These are phyloP conservation scores for Lepidium didymum DNA, from an alignment of 345 rosid genomes.

Conservation along the genomic window DNA sequence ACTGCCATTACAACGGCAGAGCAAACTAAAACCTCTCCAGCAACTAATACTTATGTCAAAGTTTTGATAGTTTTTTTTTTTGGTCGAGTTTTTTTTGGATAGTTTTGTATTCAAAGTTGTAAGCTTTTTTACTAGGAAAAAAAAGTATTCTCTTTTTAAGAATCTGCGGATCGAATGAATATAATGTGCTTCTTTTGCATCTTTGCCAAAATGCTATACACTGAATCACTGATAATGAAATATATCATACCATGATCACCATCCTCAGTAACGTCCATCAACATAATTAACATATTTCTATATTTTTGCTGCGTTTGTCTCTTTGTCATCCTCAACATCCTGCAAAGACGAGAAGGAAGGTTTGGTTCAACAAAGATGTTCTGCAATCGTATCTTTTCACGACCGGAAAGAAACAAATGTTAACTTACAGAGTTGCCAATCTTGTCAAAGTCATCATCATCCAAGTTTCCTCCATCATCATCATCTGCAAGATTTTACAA, in stretches of 20 bases:
- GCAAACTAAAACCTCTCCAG: neutral
- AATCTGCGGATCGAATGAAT: slow-evolving; percentile 16
- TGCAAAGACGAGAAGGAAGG: slow-evolving; percentile 18
- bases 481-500: slow-evolving; percentile 44
- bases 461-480: slow-evolving; percentile 50
- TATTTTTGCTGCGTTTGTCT: slow-evolving; percentile 6
- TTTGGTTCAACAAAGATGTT: neutral
- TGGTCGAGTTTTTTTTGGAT: neutral
- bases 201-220: slow-evolving; percentile 23
- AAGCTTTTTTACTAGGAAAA: neutral
- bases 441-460: slow-evolving; percentile 92
- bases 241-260: neutral
- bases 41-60: neutral
- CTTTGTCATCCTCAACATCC: slow-evolving; percentile 66
- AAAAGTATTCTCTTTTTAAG: neutral
- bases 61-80: no score
- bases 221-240: slow-evolving; percentile 12
- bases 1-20: neutral
- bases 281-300: slow-evolving; percentile 12
- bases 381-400: neutral
- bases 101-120: neutral
- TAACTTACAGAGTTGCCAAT: slow-evolving; percentile 76
- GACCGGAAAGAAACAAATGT: neutral
- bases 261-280: neutral
- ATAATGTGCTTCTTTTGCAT: slow-evolving; percentile 15